Evolutionary conservation across 148 eudicot genomes (phyloP), one percentile per base, ranked within the genome.

Genomic region (Cornus suecica): DNA sequence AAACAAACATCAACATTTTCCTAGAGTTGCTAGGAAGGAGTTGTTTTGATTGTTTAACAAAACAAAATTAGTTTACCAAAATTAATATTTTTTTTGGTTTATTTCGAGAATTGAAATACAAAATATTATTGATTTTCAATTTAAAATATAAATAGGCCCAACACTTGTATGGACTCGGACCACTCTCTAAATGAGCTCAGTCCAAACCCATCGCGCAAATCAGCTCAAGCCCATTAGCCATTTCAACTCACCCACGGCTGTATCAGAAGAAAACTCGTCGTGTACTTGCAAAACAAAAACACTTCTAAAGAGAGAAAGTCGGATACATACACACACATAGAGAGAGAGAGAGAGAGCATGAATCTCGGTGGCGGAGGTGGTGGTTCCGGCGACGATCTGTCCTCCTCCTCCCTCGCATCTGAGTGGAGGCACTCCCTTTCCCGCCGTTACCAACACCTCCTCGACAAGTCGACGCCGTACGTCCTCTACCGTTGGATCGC

Each of bases 401-500:
- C 68, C 37, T 45, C 84, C 28, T 58, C 85, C 75, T 58, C 86
- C 75, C 73, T 83, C 45, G 30, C 83, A 5, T 71, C 77, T 5
- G 71, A 68, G 14, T 75, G 73, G 73, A 72, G 32, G 11, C 72
- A 80, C 82, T 29, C 76, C 30, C 5, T 68, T 11, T 85, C 82
- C 29, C 81, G 72, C 15, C 81, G 90, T 8, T 87, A 85, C 85
- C 90, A 85, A 60, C 79, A 83, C 71, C 70, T 87, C 18, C 86
- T 87, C 3, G 90, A 87, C 81, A 83, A 83, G 66, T 80, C 86
- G 15, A 87, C 88, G 8, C 90, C 88, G 28, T 60, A 70, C 62
- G 82, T 85, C 22, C 83, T 83, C 69, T 69, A 76, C 83, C 90
- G 90, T 25, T 87, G 90, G 90, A 85, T 83, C 83, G 82, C 63